Evolutionary conservation across 2,329 filamentous ascomycete genomes (phyloP).

Genomic region (Botrytis deweyae): DNA sequence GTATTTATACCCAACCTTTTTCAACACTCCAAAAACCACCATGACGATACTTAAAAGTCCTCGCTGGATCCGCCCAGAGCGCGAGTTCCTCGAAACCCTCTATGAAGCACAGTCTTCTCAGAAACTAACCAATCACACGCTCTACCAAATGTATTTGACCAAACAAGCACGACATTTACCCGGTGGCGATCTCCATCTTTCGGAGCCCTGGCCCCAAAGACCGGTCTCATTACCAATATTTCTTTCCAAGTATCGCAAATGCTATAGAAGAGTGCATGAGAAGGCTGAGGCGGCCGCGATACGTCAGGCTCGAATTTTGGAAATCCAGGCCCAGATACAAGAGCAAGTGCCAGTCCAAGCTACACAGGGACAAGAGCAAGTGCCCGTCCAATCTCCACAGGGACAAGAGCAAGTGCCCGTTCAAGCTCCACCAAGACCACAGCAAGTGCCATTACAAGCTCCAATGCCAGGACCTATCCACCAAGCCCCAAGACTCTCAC

Average conservation of each 20-base stretch:
- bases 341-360: too few relatives aligned
- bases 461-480: background rate
- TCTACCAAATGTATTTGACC: background rate
- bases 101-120: rapidly evolving
- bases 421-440: background rate
- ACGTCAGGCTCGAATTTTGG: too few relatives aligned
- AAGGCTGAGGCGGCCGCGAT: too few relatives aligned
- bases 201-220: background rate
- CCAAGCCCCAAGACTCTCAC: rapidly evolving
- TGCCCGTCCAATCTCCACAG: too few relatives aligned
- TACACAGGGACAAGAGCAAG: background rate
- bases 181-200: background rate
- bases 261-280: too few relatives aligned
- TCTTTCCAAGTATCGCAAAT: background rate
- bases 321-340: too few relatives aligned
- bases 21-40: background rate
- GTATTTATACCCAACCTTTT: background rate
- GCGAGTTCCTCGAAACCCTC: background rate
- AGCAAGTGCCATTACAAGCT: background rate
- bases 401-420: background rate
- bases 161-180: background rate
- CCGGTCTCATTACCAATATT: too few relatives aligned
- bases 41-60: background rate
- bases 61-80: background rate
- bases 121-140: rapidly evolving